Percentiles rank a stretch among this genome's conserved stretches.
phyloP scores from a whole-genome alignment of 2,329 filamentous ascomycete genomes.

The Pseudomassariella vexata region DNA sequence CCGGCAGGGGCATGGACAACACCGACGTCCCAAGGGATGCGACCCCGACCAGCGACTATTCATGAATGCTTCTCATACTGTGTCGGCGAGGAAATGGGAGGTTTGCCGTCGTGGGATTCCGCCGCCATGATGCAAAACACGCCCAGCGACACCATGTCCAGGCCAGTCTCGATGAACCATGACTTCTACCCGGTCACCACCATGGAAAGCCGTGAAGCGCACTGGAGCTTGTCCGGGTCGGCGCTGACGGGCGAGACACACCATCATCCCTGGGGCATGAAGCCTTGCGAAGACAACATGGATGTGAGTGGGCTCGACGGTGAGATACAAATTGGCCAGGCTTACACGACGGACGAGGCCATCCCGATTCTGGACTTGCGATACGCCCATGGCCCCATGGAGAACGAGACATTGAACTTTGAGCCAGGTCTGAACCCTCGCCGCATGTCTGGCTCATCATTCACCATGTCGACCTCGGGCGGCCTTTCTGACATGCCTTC shows the following conservation, averaged over 20 bases:
- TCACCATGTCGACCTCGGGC: constrained; percentile 64
- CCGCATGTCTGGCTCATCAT: constrained; percentile 67
- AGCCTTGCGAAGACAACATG: constrained; percentile 50
- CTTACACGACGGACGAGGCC: constrained; percentile 56
- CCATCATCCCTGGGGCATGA: constrained; percentile 48
- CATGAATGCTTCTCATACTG: constrained; percentile 58
- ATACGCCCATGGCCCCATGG: constrained; percentile 40
- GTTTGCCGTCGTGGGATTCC: constrained; percentile 50
- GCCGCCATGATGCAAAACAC: constrained; percentile 44
- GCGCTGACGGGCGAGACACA: constrained; percentile 26
- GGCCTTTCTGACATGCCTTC: constrained; percentile 62
- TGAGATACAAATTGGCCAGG: constrained; percentile 56
- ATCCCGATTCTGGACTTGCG: constrained; percentile 58
- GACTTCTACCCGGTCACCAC: constrained; percentile 48
- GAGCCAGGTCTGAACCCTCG: constrained; percentile 50
- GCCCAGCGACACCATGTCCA: constrained; percentile 44
- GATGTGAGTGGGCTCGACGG: constrained; percentile 50
- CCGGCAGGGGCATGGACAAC: constrained; percentile 49
- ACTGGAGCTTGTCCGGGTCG: constrained; percentile 6
- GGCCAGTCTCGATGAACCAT: constrained; percentile 53
- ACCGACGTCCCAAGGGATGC: constrained; percentile 42
- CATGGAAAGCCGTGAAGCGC: constrained; percentile 42
- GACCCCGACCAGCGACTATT: constrained; percentile 52
- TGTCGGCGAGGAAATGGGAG: constrained; percentile 45
- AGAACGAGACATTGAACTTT: constrained; percentile 44